Conservation (phyloP, 2,329 filamentous ascomycete species). For the Endocalyx cinctus region DNA sequence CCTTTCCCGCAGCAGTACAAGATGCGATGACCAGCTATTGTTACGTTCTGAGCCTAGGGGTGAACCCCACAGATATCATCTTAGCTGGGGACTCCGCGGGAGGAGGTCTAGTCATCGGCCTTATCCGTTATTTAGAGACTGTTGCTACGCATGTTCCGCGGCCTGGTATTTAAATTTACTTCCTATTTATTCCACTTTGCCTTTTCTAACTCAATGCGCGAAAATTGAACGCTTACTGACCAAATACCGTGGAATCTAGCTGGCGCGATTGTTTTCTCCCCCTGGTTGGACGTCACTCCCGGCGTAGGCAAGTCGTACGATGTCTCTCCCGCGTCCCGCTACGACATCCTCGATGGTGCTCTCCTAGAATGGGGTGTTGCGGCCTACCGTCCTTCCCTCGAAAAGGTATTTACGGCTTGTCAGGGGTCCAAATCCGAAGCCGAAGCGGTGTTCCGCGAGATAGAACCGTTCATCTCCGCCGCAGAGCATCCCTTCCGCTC, state of each 20-base stretch:
- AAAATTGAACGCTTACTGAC: not conserved
- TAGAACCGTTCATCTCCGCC: not conserved
- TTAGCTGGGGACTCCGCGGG: conserved; percentile 2
- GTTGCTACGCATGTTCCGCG: not conserved
- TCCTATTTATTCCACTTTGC: not conserved
- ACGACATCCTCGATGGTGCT: not conserved
- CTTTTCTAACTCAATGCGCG: not conserved
- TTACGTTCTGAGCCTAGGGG: not conserved
- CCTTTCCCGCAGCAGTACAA: conserved; percentile 1
- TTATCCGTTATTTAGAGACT: conserved; percentile 3
- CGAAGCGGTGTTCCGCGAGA: not conserved
- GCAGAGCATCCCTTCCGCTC: not conserved
- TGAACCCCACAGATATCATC: not conserved
- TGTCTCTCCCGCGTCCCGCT: not conserved
- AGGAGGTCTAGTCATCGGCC: not conserved
- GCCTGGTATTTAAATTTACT: too few species aligned
- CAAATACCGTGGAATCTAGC: not conserved
- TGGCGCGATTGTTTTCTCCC: not conserved
- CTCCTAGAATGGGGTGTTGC: not conserved
- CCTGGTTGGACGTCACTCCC: not conserved
- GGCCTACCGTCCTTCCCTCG: not conserved
- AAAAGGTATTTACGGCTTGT: too few species aligned
- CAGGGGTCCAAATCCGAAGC: too few species aligned
- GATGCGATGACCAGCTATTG: conserved; percentile 1
- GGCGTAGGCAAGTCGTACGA: not conserved